Conservation (phyloP, 2,329 filamentous ascomycete species). For the Blastomyces parvus region DNA sequence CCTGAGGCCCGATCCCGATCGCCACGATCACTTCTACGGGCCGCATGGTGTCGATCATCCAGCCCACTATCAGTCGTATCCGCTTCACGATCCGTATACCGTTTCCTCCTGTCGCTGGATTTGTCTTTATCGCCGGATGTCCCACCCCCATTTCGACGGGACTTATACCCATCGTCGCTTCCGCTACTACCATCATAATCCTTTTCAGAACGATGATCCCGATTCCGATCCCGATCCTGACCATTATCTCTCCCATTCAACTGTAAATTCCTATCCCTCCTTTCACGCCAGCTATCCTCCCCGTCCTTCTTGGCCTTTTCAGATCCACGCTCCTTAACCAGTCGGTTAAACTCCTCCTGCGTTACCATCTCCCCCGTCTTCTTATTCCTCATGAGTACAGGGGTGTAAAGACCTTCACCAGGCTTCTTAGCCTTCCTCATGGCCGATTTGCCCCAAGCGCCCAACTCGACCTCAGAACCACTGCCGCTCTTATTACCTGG, state of each 20-base stretch:
- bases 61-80: constrained; percentile 22
- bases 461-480: constrained; percentile 57
- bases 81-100: constrained; percentile 30
- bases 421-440: constrained; percentile 44
- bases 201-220: constrained; percentile 22
- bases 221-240: constrained; percentile 26
- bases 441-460: constrained; percentile 63
- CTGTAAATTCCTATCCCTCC: constrained; percentile 37
- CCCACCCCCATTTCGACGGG: constrained; percentile 30
- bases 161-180: constrained; percentile 28
- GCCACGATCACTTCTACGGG: constrained; percentile 22
- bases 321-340: constrained; percentile 39
- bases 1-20: constrained; percentile 24
- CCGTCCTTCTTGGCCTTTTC: constrained; percentile 33
- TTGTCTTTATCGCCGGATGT: constrained; percentile 21
- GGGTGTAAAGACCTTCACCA: constrained; percentile 48
- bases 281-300: constrained; percentile 38
- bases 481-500: constrained; percentile 36
- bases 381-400: constrained; percentile 52
- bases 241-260: constrained; percentile 26
- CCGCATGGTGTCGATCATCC: constrained; percentile 28
- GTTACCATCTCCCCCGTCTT: constrained; percentile 53
- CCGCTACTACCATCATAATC: constrained; percentile 26
- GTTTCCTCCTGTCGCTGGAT: constrained; percentile 24
- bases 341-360: constrained; percentile 50